Percentiles rank a stretch among this genome's conserved stretches.
These are phyloP conservation scores for Allodekkera sacchari DNA, from an alignment of 805 yeast genomes.

Conservation along the genomic window DNA sequence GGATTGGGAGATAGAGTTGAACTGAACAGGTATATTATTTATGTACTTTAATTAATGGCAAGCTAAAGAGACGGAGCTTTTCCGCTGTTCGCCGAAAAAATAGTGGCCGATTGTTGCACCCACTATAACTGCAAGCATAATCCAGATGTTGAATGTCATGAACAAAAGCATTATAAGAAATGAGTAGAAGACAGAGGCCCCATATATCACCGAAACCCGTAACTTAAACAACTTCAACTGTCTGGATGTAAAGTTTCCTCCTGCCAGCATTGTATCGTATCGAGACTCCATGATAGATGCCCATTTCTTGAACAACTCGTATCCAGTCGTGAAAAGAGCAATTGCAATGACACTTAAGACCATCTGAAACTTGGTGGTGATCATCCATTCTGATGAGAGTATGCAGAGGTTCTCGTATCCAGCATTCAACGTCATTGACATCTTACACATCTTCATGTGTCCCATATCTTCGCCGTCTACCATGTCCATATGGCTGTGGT, in stretches of 20 bases:
- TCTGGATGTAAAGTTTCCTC: slow-evolving; percentile 7
- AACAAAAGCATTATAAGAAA: slow-evolving; percentile 39
- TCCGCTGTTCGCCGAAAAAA: slow-evolving; percentile 15
- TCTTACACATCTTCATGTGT: slow-evolving; percentile 23
- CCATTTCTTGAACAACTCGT: slow-evolving; percentile 28
- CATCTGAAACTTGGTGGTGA: slow-evolving; percentile 26
- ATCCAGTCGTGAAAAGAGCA: slow-evolving; percentile 24
- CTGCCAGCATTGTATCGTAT: slow-evolving; percentile 4
- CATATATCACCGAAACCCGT: slow-evolving; percentile 28
- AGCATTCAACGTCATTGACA: slow-evolving; percentile 35
- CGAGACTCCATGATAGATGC: slow-evolving; percentile 15
- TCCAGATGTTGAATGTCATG: slow-evolving; percentile 40
- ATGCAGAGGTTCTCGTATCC: slow-evolving; percentile 37
- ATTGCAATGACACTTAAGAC: slow-evolving; percentile 26
- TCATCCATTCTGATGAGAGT: slow-evolving; percentile 32
- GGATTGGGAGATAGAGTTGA: slow-evolving; percentile 35
- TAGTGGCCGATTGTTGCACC: slow-evolving; percentile 35
- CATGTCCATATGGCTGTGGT: slow-evolving; percentile 10
- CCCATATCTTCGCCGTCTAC: slow-evolving; percentile 5
- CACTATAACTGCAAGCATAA: slow-evolving; percentile 33
- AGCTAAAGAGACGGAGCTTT: slow-evolving; percentile 13
- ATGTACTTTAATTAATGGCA: slow-evolving; percentile 17
- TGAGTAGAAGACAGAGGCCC: slow-evolving; percentile 33
- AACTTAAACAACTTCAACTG: slow-evolving; percentile 16
- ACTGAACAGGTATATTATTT: not conserved